A percentile compares a stretch with the other conserved stretches of the same genome.
Conservation (phyloP, 2,329 filamentous ascomycete genomes). For the Neonectria punicea region DNA sequence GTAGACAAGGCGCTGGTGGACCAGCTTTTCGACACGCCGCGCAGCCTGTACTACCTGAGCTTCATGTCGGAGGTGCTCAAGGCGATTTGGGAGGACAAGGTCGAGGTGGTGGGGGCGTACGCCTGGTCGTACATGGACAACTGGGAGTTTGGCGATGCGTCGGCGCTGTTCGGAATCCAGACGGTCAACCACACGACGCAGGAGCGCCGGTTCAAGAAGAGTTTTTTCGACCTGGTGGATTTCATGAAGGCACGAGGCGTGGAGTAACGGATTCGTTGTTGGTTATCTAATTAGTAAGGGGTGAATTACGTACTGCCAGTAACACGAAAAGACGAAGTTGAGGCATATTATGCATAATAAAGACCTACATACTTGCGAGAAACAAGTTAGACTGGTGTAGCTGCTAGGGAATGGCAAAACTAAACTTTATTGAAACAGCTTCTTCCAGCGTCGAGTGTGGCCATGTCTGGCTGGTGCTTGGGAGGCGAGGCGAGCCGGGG, state of each 20-base stretch:
- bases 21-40: slow-evolving; percentile 63
- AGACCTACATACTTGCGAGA: neutral
- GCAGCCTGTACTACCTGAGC: slow-evolving; percentile 64
- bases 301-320: too few relatives aligned
- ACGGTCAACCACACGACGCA: slow-evolving; percentile 64
- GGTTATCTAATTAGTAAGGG: neutral
- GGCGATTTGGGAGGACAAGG: slow-evolving; percentile 65
- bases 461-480: neutral
- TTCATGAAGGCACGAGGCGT: slow-evolving; percentile 53
- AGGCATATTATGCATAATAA: neutral
- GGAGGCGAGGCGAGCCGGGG: neutral
- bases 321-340: neutral
- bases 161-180: slow-evolving; percentile 65
- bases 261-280: slow-evolving; percentile 21
- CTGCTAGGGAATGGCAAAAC: neutral
- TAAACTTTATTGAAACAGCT: neutral
- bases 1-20: slow-evolving; percentile 55
- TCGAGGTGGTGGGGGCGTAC: slow-evolving; percentile 63
- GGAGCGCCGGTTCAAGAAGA: slow-evolving; percentile 64
- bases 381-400: neutral
- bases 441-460: neutral
- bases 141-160: slow-evolving; percentile 62
- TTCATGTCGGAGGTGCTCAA: slow-evolving; percentile 66
- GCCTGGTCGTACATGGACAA: slow-evolving; percentile 65
- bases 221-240: slow-evolving; percentile 67